Evolutionary conservation across 78 protist species (phyloP), one percentile per base, ranked within the genome.

Genomic region (Pigoraptor vietnamica): DNA sequence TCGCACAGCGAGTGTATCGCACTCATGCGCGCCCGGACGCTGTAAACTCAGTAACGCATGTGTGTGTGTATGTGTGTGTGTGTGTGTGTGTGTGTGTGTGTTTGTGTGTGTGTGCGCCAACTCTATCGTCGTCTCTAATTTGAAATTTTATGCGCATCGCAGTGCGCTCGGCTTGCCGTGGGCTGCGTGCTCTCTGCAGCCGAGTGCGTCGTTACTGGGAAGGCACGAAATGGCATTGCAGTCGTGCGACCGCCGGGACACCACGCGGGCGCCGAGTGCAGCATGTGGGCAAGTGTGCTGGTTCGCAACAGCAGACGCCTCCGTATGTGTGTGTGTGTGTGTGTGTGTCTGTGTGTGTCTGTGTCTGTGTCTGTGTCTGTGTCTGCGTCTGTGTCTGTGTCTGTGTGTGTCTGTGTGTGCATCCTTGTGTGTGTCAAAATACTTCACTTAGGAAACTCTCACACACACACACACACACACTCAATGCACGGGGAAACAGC

Each of bases 191-290:
- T 94, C 25, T 79, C 21, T 24, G 37, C 89, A 39, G 33, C 83
- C 32, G 34, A 92, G 37, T 0, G 14, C 23, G 93, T 95, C 0
- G 79, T 55, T 32, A 1, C 0, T 24, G 93, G 96, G 25, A 67
- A 93, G 25, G 10, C 90, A 0, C n/a, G 0, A 1, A 94, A 94
- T 40, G 95, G 91, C 19, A 87, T 94, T 34, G 91, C 93, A 24
- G 23, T 91, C 37, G 86, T 91, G 24, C 93, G 95, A 1, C 95
- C 95, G 24, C 95, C 95, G n/a, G 95, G 95, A 0, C 95, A 94
- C 56, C 95, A 94, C 39, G 79, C 93, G 35, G 89, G 37, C 23
- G 37, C 19, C 56, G 34, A 35, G n/a, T n/a, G n/a, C n/a, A n/a
- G n/a, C n/a, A n/a, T n/a, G n/a, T n/a, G n/a, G n/a, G n/a, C n/a